Evolutionary conservation across 2,329 filamentous ascomycete genomes (phyloP).

Genomic region (Pseudogymnoascus sp.): DNA sequence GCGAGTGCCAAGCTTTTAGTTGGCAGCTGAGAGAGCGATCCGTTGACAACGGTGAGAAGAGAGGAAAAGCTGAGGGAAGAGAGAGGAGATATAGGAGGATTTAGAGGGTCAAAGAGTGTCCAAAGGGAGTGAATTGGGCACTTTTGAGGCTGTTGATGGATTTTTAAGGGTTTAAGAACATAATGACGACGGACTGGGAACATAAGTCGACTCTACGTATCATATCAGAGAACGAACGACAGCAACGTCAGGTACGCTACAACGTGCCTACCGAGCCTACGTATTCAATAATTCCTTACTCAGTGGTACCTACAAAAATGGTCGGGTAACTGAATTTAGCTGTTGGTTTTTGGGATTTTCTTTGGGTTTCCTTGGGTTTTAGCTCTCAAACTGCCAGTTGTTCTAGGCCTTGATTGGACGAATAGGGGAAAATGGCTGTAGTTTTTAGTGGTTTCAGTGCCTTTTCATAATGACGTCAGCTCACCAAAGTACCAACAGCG

Average conservation of each 20-base stretch:
- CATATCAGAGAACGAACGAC: background rate
- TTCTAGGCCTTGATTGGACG: background rate
- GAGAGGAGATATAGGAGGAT: background rate
- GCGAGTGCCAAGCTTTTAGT: background rate
- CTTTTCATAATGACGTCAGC: conserved; percentile 1
- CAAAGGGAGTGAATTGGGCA: background rate
- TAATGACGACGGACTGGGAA: background rate
- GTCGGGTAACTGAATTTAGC: conserved; percentile 7
- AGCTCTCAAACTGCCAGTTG: background rate
- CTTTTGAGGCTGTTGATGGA: conserved; percentile 6
- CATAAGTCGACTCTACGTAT: background rate
- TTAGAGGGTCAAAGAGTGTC: background rate
- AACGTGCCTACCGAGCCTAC: no score
- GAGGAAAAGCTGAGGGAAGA: background rate
- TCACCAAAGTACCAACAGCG: background rate
- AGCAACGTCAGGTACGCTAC: background rate
- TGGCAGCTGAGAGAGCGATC: background rate
- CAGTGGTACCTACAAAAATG: background rate
- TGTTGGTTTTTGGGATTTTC: background rate
- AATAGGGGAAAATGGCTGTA: background rate
- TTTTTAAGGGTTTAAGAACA: conserved; percentile 5
- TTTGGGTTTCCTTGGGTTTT: background rate
- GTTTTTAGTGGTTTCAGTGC: conserved; percentile 2
- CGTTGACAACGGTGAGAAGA: background rate
- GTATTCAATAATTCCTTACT: background rate